phyloP scores from a whole-genome alignment of 2,329 filamentous ascomycete genomes.

The Colletotrichum sp. region DNA sequence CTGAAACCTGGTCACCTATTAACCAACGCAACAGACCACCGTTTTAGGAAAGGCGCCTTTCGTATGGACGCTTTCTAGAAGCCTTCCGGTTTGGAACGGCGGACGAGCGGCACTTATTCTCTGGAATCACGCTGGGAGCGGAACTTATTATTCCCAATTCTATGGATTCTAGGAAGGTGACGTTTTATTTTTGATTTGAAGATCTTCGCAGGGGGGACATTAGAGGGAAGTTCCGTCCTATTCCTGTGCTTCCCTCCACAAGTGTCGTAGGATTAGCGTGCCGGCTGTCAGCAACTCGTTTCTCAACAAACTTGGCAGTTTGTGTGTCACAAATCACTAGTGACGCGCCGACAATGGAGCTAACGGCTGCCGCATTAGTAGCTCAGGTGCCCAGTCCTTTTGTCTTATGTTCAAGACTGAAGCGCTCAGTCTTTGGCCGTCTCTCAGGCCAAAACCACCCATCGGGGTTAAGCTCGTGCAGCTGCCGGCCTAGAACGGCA shows the following conservation, averaged over 20 bases:
- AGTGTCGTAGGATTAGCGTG: not conserved
- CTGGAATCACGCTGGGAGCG: not conserved
- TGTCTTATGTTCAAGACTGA: not conserved
- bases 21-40: not conserved
- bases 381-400: not conserved
- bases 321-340: not conserved
- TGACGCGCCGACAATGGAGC: not conserved
- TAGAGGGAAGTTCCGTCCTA: not conserved
- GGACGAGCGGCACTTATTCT: not conserved
- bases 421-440: not conserved
- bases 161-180: not conserved
- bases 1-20: conserved; percentile 7
- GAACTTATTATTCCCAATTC: not conserved
- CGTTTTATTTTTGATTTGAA: not conserved
- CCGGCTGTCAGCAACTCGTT: not conserved
- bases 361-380: not conserved
- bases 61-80: conserved; percentile 1
- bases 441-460: no score
- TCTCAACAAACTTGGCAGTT: not conserved
- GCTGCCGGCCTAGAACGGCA: not conserved
- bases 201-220: not conserved
- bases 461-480: not conserved
- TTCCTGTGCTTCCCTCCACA: not conserved
- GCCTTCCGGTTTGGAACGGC: not conserved
- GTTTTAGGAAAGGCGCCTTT: not conserved